Evolutionary conservation across 768 basidiomycete genomes (phyloP).

Genomic region (Phanerochaete sordida): DNA sequence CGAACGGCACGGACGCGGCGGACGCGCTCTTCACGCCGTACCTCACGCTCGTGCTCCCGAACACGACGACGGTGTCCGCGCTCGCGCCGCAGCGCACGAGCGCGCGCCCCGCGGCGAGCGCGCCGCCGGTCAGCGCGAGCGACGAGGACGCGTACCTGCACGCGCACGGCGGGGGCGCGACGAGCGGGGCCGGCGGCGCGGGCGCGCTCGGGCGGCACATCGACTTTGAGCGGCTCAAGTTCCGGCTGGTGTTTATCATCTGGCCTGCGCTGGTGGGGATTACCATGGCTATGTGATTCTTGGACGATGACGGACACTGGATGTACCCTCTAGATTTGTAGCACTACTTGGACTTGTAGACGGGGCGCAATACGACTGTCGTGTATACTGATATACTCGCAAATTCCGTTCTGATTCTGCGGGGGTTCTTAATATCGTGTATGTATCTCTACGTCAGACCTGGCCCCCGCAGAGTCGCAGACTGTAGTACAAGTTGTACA

Average conservation of each 20-base stretch:
- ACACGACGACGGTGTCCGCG: constrained; percentile 7
- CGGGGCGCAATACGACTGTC: not conserved
- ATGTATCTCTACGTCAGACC: not conserved
- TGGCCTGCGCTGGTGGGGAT: constrained; percentile 58
- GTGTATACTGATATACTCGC: too few relatives aligned
- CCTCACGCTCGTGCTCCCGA: constrained; percentile 8
- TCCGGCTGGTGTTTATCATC: constrained; percentile 46
- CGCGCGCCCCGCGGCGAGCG: not conserved
- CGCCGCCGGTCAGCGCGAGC: not conserved
- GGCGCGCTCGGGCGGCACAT: not conserved
- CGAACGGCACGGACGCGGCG: not conserved
- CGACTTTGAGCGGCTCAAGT: constrained; percentile 30
- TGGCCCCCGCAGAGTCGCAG: too few relatives aligned
- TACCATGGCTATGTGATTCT: constrained; percentile 45
- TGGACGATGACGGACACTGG: not conserved
- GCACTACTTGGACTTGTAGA: not conserved
- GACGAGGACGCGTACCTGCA: not conserved
- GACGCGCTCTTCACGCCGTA: constrained; percentile 5
- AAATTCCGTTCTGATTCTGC: too few relatives aligned
- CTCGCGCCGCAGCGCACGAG: constrained; percentile 7
- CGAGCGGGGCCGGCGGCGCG: not conserved
- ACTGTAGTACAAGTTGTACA: too few relatives aligned
- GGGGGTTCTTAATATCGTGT: too few relatives aligned
- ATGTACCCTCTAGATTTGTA: not conserved
- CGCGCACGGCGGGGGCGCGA: not conserved